Evolutionary conservation across 805 yeast species (phyloP), one percentile per base, ranked within the genome.

Genomic region (Teunomyces kruisii): DNA sequence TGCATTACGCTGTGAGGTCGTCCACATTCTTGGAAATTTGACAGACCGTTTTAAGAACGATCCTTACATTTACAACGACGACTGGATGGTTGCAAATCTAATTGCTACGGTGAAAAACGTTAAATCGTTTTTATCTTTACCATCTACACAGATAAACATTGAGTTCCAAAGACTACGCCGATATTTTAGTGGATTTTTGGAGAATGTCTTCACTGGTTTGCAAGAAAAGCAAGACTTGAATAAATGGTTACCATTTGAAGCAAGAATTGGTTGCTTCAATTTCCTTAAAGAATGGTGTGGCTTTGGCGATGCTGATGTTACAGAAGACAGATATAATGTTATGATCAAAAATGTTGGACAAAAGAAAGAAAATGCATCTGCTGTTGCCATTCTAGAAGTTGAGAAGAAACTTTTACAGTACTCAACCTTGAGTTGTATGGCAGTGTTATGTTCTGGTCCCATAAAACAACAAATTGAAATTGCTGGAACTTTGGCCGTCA

Each of bases 251-350:
- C 92, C 96, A 1, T 90, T 91, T 61, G 89, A 84, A 52, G 92
- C 90, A 2, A 72, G 97, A 43, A 81, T 86, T 26, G 85, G 88
- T 2, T 86, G 95, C 49, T 91, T 89, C 67, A 80, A 83, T 38
- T 85, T 80, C 56, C 69, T 94, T 45, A 91, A 87, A 52, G 96
- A 88, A 60, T 94, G 99, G 99, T 90, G 97, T 62, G 96, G 96
- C 0, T 81, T 80, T 63, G 97, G 98, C 2, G 83, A 80, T 42
- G 72, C 81, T 17, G 75, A 80, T 7, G 57, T 83, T 2, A 79
- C 89, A 2, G 81, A 80, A 26, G 86, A 84, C 33, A 72, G 97
- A 37, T 89, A 89, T 51, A 60, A 68, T 4, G 53, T 65, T 1
- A 84, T 84, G 81, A 72, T 80, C 13, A 70, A 69, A 33, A 70